Percentiles rank a stretch among this genome's conserved stretches.
Conservation (phyloP, 106 monocot genomes). For the Apostasia shenzhenica region DNA sequence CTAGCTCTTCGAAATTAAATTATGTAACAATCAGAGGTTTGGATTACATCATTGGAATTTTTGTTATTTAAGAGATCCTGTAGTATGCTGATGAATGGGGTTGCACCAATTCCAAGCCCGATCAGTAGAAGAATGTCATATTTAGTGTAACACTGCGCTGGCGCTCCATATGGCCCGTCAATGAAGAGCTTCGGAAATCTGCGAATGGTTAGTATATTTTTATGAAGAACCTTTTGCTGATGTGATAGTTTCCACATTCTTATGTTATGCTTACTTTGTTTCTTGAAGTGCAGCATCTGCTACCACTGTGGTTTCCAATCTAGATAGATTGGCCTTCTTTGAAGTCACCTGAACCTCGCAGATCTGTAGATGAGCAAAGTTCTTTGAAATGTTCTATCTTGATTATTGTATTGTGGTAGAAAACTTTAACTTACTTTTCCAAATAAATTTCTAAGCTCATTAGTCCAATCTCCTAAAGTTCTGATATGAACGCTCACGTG, state of each 20-base stretch:
- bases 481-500: constrained; percentile 91
- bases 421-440: constrained; percentile 53
- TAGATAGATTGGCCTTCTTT: constrained; percentile 67
- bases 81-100: constrained; percentile 96
- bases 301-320: constrained; percentile 87
- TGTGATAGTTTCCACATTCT: too few species aligned
- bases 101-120: constrained; percentile 93
- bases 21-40: too few species aligned
- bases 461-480: constrained; percentile 90
- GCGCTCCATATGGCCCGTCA: constrained; percentile 95
- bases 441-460: constrained; percentile 69
- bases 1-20: too few species aligned
- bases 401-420: background rate
- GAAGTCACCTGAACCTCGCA: constrained; percentile 47
- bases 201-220: background rate
- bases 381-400: background rate
- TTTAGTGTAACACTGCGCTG: constrained; percentile 96
- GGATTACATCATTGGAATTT: constrained; percentile 39
- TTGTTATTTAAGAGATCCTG: constrained; percentile 84
- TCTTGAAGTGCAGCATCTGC: constrained; percentile 49
- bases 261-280: constrained; percentile 30
- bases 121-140: constrained; percentile 89
- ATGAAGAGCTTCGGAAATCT: constrained; percentile 82
- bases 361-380: constrained; percentile 32
- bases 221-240: background rate